These are phyloP conservation scores for Oropetium thomaeum DNA, from an alignment of 176 grass and related monocot species.

Conservation along the genomic window DNA sequence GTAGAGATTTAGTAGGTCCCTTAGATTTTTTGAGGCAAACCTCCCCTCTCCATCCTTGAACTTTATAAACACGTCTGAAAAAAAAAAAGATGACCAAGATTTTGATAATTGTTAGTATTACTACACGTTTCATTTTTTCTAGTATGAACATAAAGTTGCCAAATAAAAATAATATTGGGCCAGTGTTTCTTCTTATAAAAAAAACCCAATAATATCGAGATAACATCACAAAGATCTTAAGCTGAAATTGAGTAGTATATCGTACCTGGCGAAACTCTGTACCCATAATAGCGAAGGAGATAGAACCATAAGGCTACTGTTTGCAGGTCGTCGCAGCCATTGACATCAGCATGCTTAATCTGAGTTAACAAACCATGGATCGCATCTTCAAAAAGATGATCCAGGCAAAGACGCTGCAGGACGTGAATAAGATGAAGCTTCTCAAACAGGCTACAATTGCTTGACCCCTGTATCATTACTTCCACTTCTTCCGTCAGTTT, in stretches of 20 bases:
- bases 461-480: neutral
- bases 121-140: too few relatives aligned
- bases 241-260: neutral
- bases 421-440: neutral
- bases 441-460: neutral
- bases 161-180: neutral
- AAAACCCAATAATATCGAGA: neutral
- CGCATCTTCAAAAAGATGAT: slow-evolving; percentile 1
- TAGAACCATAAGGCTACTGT: slow-evolving; percentile 9
- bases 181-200: too few relatives aligned
- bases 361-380: neutral
- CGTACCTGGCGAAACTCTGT: neutral
- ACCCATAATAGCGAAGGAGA: neutral
- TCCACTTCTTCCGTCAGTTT: neutral
- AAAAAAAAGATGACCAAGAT: neutral
- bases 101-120: too few relatives aligned
- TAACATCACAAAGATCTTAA: neutral
- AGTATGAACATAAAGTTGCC: neutral
- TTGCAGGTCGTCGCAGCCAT: neutral
- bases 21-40: neutral
- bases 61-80: neutral
- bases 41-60: neutral
- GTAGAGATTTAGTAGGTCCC: neutral
- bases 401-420: slow-evolving; percentile 4
- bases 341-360: neutral